Conservation (phyloP, 345 rosid genomes). For the Populus davidiana region DNA sequence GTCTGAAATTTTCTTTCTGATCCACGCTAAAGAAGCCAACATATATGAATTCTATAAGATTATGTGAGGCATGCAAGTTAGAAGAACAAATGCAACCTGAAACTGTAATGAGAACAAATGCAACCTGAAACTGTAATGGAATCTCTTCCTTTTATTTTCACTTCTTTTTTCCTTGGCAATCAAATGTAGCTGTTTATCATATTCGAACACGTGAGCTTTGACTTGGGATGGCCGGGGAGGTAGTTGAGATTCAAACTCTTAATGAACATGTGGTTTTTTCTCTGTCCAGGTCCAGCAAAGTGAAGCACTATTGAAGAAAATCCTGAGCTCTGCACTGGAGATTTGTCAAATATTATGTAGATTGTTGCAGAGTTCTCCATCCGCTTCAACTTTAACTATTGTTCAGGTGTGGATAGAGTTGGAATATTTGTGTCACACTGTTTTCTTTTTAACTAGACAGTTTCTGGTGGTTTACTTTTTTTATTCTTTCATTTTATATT, state of each 20-base stretch:
- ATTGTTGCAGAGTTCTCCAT: slow-evolving; percentile 45
- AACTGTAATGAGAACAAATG: not conserved
- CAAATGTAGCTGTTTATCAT: not conserved
- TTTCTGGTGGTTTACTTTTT: not conserved
- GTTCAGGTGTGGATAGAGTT: slow-evolving; percentile 53
- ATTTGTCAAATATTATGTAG: slow-evolving; percentile 49
- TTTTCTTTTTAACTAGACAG: not conserved
- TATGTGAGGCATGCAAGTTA: not conserved
- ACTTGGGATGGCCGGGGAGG: not conserved
- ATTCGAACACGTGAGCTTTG: not conserved
- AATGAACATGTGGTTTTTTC: not conserved
- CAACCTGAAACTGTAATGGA: not conserved
- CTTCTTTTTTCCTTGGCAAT: not conserved
- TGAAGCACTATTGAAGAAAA: slow-evolving; percentile 50
- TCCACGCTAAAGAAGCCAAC: not conserved
- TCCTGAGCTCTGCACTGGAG: slow-evolving; percentile 59
- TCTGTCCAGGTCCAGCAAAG: slow-evolving; percentile 57
- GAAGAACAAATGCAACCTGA: not conserved
- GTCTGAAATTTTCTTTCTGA: not conserved
- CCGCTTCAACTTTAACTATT: slow-evolving; percentile 40
- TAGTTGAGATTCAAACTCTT: not conserved
- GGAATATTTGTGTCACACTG: not conserved
- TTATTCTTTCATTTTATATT: slow-evolving; percentile 3
- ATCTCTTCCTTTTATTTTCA: not conserved
- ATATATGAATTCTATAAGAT: not conserved